Conservation (phyloP, 106 monocot genomes). For the Allium sativum region DNA sequence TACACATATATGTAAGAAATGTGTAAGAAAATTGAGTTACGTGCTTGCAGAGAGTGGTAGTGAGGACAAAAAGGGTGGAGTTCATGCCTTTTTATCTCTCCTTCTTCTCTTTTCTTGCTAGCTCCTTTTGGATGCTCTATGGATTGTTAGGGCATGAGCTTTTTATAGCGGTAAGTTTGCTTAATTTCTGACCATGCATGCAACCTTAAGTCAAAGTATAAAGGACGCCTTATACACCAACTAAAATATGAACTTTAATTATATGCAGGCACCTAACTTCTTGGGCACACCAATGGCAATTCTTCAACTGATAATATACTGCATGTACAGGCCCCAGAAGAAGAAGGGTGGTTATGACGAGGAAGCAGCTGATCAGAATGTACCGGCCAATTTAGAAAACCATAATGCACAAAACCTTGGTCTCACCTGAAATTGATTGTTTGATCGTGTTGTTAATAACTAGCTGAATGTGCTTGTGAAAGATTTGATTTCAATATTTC, state of each 20-base stretch:
- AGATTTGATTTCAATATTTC: too few species aligned
- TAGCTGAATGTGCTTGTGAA: too few species aligned
- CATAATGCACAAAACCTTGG: too few species aligned
- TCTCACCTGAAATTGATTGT: too few species aligned
- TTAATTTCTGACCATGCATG: not conserved
- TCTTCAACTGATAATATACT: slow-evolving; percentile 44
- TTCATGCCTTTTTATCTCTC: slow-evolving; percentile 78
- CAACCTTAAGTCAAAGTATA: not conserved
- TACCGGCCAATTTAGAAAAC: too few species aligned
- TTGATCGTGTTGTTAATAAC: too few species aligned
- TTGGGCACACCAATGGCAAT: slow-evolving; percentile 39
- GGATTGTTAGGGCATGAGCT: slow-evolving; percentile 43
- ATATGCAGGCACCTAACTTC: slow-evolving; percentile 45
- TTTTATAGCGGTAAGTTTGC: slow-evolving; percentile 30
- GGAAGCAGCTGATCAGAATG: too few species aligned
- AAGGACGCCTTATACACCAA: not conserved
- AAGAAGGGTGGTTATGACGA: slow-evolving; percentile 17
- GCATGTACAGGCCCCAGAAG: slow-evolving; percentile 34
- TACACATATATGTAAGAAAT: too few species aligned
- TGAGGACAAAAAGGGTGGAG: slow-evolving; percentile 63
- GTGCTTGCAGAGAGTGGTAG: slow-evolving; percentile 45
- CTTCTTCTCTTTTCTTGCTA: slow-evolving; percentile 54
- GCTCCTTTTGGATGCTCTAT: slow-evolving; percentile 60
- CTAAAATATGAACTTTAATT: not conserved
- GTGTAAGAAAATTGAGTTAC: too few species aligned